A percentile compares a stretch with the other conserved stretches of the same genome.
These are phyloP conservation scores for Iberis pinnata DNA, from an alignment of 345 rosid species.

Conservation along the genomic window DNA sequence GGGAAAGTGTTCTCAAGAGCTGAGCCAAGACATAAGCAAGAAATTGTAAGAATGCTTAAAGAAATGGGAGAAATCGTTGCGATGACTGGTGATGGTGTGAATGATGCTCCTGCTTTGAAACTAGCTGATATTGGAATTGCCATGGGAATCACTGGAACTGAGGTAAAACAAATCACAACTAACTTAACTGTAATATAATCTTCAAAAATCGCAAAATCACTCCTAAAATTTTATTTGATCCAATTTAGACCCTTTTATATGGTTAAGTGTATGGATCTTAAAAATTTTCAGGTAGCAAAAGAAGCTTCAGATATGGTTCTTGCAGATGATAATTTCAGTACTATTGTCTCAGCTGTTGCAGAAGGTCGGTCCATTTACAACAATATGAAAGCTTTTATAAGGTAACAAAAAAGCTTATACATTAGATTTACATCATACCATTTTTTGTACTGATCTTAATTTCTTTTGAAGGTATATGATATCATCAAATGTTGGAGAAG, in stretches of 20 bases:
- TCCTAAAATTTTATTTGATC: too few relatives aligned
- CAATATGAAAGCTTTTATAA: slow-evolving; percentile 93
- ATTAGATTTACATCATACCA: not conserved
- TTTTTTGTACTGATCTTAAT: not conserved
- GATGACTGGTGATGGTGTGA: slow-evolving; percentile 98
- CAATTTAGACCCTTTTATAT: too few relatives aligned
- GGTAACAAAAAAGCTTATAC: slow-evolving; percentile 31
- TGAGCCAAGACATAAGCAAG: slow-evolving; percentile 91
- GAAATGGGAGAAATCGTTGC: slow-evolving; percentile 93
- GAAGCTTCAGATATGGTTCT: slow-evolving; percentile 97
- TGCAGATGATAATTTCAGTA: slow-evolving; percentile 86
- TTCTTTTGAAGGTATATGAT: slow-evolving; percentile 67
- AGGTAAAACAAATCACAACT: slow-evolving; percentile 39
- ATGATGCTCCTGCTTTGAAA: slow-evolving; percentile 96
- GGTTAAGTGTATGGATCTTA: not conserved
- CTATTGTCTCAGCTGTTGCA: slow-evolving; percentile 76
- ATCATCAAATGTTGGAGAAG: slow-evolving; percentile 96
- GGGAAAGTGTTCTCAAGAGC: slow-evolving; percentile 87
- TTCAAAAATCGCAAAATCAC: not conserved
- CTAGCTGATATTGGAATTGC: slow-evolving; percentile 92
- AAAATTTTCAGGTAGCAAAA: slow-evolving; percentile 73
- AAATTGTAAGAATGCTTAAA: slow-evolving; percentile 74
- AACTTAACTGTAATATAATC: slow-evolving; percentile 3
- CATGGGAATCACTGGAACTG: slow-evolving; percentile 97
- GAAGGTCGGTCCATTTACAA: slow-evolving; percentile 89